phyloP scores from a whole-genome alignment of 1,284 basidiomycete genomes.

The Athelia sp. region DNA sequence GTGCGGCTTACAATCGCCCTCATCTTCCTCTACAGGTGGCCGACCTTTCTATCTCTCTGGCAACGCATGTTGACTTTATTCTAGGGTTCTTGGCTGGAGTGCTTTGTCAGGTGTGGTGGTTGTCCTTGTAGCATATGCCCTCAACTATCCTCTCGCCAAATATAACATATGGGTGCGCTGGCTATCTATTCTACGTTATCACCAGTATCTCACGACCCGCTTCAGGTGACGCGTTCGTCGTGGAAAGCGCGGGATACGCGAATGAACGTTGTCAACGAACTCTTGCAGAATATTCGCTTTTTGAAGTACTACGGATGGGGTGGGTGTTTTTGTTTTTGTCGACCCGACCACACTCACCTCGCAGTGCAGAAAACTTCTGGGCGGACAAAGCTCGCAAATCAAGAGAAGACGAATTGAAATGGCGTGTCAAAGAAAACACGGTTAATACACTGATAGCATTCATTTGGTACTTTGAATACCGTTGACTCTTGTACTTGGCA shows the following conservation, averaged over 20 bases:
- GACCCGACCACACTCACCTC: neutral
- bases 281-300: slow-evolving; percentile 70
- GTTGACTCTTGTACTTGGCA: slow-evolving; percentile 1
- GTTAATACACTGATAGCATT: slow-evolving; percentile 55
- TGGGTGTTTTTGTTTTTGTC: slow-evolving; percentile 19
- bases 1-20: slow-evolving; percentile 72
- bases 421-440: slow-evolving; percentile 62
- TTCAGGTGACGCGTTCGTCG: slow-evolving; percentile 51
- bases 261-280: slow-evolving; percentile 76
- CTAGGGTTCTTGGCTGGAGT: slow-evolving; percentile 78
- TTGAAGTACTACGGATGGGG: slow-evolving; percentile 74
- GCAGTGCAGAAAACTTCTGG: slow-evolving; percentile 45
- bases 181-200: slow-evolving; percentile 3
- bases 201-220: neutral
- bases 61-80: slow-evolving; percentile 2
- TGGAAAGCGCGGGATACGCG: slow-evolving; percentile 72
- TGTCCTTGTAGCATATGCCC: slow-evolving; percentile 57
- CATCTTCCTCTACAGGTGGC: slow-evolving; percentile 68
- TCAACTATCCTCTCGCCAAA: slow-evolving; percentile 63
- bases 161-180: slow-evolving; percentile 57
- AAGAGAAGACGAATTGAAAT: slow-evolving; percentile 52
- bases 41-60: slow-evolving; percentile 14
- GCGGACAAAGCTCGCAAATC: slow-evolving; percentile 41
- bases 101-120: slow-evolving; percentile 75
- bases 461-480: slow-evolving; percentile 41